Percentiles rank a stretch among this genome's conserved stretches.
phyloP scores from a whole-genome alignment of 495 filamentous ascomycete species.

The Geopyxis carbonaria region DNA sequence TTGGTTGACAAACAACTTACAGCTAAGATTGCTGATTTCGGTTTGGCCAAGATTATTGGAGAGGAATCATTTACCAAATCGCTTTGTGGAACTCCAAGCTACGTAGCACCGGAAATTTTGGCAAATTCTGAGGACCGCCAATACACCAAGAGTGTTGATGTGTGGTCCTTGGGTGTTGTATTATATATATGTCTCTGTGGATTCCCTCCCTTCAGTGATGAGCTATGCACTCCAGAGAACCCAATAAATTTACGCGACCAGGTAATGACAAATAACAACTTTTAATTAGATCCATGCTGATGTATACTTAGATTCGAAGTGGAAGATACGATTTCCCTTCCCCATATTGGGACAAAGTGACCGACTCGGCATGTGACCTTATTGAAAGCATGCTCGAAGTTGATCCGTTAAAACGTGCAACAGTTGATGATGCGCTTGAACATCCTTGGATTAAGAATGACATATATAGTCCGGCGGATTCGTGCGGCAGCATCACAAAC shows the following conservation, averaged over 20 bases:
- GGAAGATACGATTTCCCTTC: slow-evolving; percentile 88
- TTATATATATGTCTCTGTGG: slow-evolving; percentile 97
- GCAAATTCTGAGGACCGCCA: slow-evolving; percentile 57
- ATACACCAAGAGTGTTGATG: slow-evolving; percentile 88
- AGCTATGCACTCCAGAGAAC: slow-evolving; percentile 58
- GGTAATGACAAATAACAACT: not conserved
- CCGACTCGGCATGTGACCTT: slow-evolving; percentile 75
- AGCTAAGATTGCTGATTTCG: slow-evolving; percentile 93
- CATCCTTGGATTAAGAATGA: slow-evolving; percentile 71
- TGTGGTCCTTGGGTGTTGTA: slow-evolving; percentile 97
- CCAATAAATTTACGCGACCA: slow-evolving; percentile 72
- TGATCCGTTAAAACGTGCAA: slow-evolving; percentile 64
- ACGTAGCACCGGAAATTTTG: slow-evolving; percentile 92
- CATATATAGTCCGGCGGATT: slow-evolving; percentile 47
- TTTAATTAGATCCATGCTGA: not conserved
- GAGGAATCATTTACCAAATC: slow-evolving; percentile 98
- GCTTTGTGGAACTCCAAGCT: slow-evolving; percentile 86
- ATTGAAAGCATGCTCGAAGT: slow-evolving; percentile 92
- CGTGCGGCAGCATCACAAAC: slow-evolving; percentile 80
- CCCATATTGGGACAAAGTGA: slow-evolving; percentile 92
- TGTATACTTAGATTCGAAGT: slow-evolving; percentile 50
- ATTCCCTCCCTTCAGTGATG: slow-evolving; percentile 93
- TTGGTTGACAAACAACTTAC: slow-evolving; percentile 64
- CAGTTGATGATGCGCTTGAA: slow-evolving; percentile 72
- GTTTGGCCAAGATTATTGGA: slow-evolving; percentile 94